A percentile compares a stretch with the other conserved stretches of the same genome.
phyloP scores from a whole-genome alignment of 345 rosid species.

The Citrus cavaleriei region DNA sequence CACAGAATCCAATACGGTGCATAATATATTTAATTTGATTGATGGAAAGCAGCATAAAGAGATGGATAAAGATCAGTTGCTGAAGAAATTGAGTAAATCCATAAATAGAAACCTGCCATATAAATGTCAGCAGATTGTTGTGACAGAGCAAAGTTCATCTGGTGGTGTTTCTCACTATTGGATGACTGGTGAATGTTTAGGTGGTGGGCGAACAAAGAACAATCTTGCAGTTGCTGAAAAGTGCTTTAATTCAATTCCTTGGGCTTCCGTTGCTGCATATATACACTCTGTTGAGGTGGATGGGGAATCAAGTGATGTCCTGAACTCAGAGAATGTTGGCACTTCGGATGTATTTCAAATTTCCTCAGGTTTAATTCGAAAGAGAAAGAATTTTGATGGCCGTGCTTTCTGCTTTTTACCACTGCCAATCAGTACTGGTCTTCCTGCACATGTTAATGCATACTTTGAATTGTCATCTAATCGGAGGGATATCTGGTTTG shows the following conservation, averaged over 20 bases:
- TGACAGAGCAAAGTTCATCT: conserved; percentile 65
- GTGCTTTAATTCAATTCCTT: conserved; percentile 73
- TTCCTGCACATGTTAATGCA: conserved; percentile 89
- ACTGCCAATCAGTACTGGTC: conserved; percentile 79
- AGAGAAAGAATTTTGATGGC: conserved; percentile 63
- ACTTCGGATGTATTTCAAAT: conserved; percentile 45
- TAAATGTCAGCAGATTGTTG: conserved; percentile 74
- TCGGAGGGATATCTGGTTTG: conserved; percentile 98
- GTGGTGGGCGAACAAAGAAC: conserved; percentile 42
- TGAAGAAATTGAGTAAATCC: conserved; percentile 60
- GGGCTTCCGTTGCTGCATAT: conserved; percentile 94
- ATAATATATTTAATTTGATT: conserved; percentile 57
- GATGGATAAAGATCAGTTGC: conserved; percentile 71
- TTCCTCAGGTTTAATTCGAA: conserved; percentile 40
- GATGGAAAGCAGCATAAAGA: conserved; percentile 53
- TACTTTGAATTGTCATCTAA: conserved; percentile 95
- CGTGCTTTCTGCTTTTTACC: conserved; percentile 97
- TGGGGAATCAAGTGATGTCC: conserved; percentile 25
- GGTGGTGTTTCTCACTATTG: conserved; percentile 69
- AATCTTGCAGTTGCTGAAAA: conserved; percentile 38
- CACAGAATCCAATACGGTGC: conserved; percentile 37
- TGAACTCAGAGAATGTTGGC: conserved; percentile 21
- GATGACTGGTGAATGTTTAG: conserved; percentile 85
- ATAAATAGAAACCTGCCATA: conserved; percentile 53
- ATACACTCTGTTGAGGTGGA: conserved; percentile 55